Evolutionary conservation across 1,284 basidiomycete genomes (phyloP), one percentile per base, ranked within the genome.

Genomic region (Apiotrichum mycotoxinovorans): DNA sequence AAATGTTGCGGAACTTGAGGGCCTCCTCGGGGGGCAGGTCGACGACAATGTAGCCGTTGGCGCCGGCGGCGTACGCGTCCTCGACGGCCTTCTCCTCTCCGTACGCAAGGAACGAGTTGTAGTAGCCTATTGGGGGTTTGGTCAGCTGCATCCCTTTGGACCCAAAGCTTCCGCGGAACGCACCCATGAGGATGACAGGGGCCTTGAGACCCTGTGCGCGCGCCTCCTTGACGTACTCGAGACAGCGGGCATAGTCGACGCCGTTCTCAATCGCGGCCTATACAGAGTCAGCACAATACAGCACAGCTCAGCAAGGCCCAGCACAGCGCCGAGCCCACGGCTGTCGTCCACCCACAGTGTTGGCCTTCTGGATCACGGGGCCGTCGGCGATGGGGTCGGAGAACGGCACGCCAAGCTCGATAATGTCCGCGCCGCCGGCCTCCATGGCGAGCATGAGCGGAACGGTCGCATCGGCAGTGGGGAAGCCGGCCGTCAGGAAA

Each of bases 11-110:
- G 82, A 99, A 98, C 37, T 83, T 80, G 64, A 91, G 79, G 20
- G 95, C 95, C 78, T 99, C 96, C 79, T 98, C 94, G 7, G 96
- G 95, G 22, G 96, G 96, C 23, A 98, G 84, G 76, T 99, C 96
- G 44, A 98, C 93, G 75, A 99, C 85, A 70, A 98, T 95, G 76
- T 94, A 99, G 8, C 95, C 96, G 76, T 96, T 98, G 0, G 91
- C 96, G 33, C 95, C 95, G 25, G 91, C 90, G 53, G 86, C 85
- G 52, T 79, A 83, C 5, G 93, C 94, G 72, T 96, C 93, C 53
- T 85, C 82, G 46, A 98, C 92, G 2, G 95, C 89, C 72, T 85
- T 88, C 65, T 94, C 88, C 78, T 98, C 96, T 12, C 92, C 93
- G 72, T 98, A 95, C 0, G 94, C 90, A 51, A 98, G 82, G 42